Conservation (phyloP, 371 early-diverging fungal species). For the Nosema muscidifuracis region DNA sequence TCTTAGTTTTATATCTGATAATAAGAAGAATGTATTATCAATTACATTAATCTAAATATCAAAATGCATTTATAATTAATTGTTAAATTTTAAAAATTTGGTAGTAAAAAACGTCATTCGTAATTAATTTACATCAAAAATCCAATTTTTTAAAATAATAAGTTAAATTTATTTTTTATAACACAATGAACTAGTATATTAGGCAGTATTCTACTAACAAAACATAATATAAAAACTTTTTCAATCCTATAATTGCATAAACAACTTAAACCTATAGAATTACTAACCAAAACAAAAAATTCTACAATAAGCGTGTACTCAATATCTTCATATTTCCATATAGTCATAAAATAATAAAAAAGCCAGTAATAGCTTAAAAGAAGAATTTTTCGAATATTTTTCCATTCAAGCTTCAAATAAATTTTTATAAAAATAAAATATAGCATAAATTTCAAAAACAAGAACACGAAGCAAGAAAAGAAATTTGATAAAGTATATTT, state of each 20-base stretch:
- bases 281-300: slow-evolving; percentile 10
- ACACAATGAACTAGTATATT: too few relatives aligned
- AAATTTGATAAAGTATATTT: not conserved
- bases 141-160: too few relatives aligned
- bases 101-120: too few relatives aligned
- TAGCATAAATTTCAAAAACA: not conserved
- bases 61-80: too few relatives aligned
- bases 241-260: not conserved
- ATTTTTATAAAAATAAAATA: slow-evolving; percentile 5
- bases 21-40: too few relatives aligned
- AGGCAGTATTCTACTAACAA: not conserved
- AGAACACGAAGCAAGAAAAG: not conserved
- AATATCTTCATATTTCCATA: slow-evolving; percentile 15
- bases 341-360: slow-evolving; percentile 19
- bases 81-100: too few relatives aligned
- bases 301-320: slow-evolving; percentile 26
- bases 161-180: too few relatives aligned
- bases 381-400: slow-evolving; percentile 3
- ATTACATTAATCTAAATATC: too few relatives aligned
- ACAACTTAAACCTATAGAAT: slow-evolving; percentile 18
- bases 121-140: too few relatives aligned
- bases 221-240: not conserved
- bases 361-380: slow-evolving; percentile 30
- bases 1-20: too few relatives aligned
- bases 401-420: not conserved